Evolutionary conservation across 495 filamentous ascomycete species (phyloP).

Genomic region (Penicillium robsamsonii): DNA sequence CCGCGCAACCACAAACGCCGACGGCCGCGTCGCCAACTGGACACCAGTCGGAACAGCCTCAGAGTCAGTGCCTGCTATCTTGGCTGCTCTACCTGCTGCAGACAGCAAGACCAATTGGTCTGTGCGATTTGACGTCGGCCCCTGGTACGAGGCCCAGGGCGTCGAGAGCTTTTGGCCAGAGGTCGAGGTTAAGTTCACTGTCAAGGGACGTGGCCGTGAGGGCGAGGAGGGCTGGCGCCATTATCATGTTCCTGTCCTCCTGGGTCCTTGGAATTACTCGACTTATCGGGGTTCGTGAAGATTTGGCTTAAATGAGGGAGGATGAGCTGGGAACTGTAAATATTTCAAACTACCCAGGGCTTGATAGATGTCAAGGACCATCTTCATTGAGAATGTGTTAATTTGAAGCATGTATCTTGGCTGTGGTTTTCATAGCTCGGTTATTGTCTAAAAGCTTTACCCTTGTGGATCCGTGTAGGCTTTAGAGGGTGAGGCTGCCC

Average conservation of each 20-base stretch:
- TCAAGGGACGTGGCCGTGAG: constrained; percentile 53
- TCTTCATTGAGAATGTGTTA: neutral
- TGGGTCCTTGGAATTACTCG: constrained; percentile 89
- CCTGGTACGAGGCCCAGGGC: constrained; percentile 67
- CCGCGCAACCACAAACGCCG: constrained; percentile 71
- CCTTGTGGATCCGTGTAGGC: neutral
- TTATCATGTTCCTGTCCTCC: constrained; percentile 88
- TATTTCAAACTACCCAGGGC: neutral
- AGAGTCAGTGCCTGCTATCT: constrained; percentile 50
- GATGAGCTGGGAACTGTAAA: neutral
- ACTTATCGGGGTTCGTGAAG: constrained; percentile 75
- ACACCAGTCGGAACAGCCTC: constrained; percentile 49
- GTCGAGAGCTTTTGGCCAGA: constrained; percentile 86
- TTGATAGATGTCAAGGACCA: neutral
- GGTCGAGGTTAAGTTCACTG: constrained; percentile 83
- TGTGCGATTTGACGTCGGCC: constrained; percentile 72
- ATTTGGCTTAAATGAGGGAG: neutral
- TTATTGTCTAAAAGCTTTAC: neutral
- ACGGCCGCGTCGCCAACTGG: constrained; percentile 86
- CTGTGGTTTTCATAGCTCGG: neutral
- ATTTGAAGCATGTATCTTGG: neutral
- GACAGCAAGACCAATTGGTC: constrained; percentile 61
- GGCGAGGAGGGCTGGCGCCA: constrained; percentile 66
- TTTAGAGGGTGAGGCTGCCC: neutral
- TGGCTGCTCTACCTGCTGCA: constrained; percentile 36